These are phyloP conservation scores for Apophysomyces trapeziformis DNA, from an alignment of 371 early-diverging fungal genomes.

Conservation along the genomic window DNA sequence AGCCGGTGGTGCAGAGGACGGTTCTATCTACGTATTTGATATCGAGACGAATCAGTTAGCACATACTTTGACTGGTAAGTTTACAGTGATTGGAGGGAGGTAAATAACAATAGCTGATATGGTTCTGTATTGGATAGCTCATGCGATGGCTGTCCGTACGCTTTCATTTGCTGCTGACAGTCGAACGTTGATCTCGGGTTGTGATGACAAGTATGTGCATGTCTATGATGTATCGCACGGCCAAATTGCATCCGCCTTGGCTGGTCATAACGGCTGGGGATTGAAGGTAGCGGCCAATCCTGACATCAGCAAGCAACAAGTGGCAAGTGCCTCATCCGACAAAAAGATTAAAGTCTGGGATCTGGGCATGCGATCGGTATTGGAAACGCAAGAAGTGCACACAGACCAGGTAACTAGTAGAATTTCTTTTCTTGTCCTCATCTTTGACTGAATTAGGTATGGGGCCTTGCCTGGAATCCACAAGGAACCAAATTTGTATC, in stretches of 20 bases:
- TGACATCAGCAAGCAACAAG: conserved; percentile 70
- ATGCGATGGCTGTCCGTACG: conserved; percentile 75
- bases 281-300: conserved; percentile 69
- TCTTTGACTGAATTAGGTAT: conserved; percentile 49
- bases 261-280: conserved; percentile 81
- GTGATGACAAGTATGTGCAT: conserved; percentile 83
- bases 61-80: conserved; percentile 67
- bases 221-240: conserved; percentile 85
- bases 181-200: conserved; percentile 70
- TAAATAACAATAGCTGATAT: background rate
- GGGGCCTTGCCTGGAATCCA: conserved; percentile 80
- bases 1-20: conserved; percentile 81
- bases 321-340: conserved; percentile 78
- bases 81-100: conserved; percentile 23
- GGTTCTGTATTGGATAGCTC: conserved; percentile 48
- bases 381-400: conserved; percentile 82
- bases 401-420: conserved; percentile 65
- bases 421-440: background rate
- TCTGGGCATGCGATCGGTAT: conserved; percentile 67
- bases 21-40: conserved; percentile 77
- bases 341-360: conserved; percentile 86
- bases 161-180: conserved; percentile 79
- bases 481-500: conserved; percentile 77
- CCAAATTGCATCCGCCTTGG: conserved; percentile 72
- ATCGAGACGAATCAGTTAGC: conserved; percentile 68